Evolutionary conservation across 2,329 filamentous ascomycete species (phyloP).

Genomic region (Aspergillus versicolor): DNA sequence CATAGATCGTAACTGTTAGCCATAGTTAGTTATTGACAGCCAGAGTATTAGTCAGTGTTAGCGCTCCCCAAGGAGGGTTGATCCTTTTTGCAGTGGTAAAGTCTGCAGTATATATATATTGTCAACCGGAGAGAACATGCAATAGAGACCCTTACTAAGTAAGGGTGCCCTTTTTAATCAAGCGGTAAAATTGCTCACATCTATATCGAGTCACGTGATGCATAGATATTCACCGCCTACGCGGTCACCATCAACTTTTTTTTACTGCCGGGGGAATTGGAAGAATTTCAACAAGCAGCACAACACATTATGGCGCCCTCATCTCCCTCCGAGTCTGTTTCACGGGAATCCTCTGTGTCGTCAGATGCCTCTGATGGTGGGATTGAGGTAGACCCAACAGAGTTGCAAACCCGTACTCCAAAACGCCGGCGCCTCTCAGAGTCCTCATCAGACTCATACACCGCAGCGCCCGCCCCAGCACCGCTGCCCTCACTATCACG

Average conservation of each 20-base stretch:
- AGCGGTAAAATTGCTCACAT: too few relatives aligned
- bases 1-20: too few relatives aligned
- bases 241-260: constrained; percentile 22
- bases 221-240: constrained; percentile 24
- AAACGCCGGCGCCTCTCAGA: constrained; percentile 42
- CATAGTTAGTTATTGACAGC: too few relatives aligned
- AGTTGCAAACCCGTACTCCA: constrained; percentile 31
- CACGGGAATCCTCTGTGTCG: constrained; percentile 20
- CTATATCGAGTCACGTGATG: constrained; percentile 1
- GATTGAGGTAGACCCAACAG: constrained; percentile 20
- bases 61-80: too few relatives aligned
- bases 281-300: constrained; percentile 12
- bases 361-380: constrained; percentile 21
- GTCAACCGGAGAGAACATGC: too few relatives aligned
- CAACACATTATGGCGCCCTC: constrained; percentile 29
- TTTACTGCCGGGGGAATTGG: constrained; percentile 34
- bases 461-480: constrained; percentile 29
- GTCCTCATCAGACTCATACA: constrained; percentile 35
- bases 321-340: constrained; percentile 20
- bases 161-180: too few relatives aligned
- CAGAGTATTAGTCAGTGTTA: too few relatives aligned
- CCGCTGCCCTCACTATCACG: constrained; percentile 41
- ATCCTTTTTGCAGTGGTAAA: too few relatives aligned
- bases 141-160: too few relatives aligned
- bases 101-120: neutral